phyloP scores from a whole-genome alignment of 768 basidiomycete species.

The Boletus eberwhitei region DNA sequence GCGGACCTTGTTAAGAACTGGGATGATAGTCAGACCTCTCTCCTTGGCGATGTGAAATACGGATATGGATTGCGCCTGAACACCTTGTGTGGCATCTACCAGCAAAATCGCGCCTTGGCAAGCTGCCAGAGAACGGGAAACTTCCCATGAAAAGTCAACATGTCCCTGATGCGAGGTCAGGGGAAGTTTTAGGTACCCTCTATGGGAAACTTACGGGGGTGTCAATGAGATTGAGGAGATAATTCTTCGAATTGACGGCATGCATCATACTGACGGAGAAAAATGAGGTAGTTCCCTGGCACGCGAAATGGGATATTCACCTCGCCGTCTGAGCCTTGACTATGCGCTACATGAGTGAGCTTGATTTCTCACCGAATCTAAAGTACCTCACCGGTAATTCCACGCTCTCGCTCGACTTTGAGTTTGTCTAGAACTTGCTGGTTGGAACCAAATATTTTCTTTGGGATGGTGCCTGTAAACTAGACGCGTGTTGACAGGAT shows the following conservation, averaged over 20 bases:
- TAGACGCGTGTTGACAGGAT: constrained; percentile 34
- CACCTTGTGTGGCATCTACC: constrained; percentile 96
- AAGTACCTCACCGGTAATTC: constrained; percentile 72
- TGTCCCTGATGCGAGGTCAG: constrained; percentile 61
- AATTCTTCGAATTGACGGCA: constrained; percentile 46
- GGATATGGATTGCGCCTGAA: constrained; percentile 96
- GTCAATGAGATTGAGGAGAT: constrained; percentile 92
- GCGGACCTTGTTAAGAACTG: constrained; percentile 86
- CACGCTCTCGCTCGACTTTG: constrained; percentile 95
- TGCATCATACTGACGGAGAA: constrained; percentile 69
- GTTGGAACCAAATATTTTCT: constrained; percentile 61
- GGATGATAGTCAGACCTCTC: constrained; percentile 76
- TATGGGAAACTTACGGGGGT: constrained; percentile 63
- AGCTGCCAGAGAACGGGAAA: constrained; percentile 86
- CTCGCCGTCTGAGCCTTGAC: constrained; percentile 97
- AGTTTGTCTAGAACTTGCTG: constrained; percentile 89
- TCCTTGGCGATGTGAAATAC: constrained; percentile 89
- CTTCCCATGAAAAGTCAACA: constrained; percentile 98
- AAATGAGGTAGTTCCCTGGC: constrained; percentile 1
- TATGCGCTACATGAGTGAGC: constrained; percentile 25
- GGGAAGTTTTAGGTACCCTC: not conserved
- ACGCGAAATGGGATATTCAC: constrained; percentile 33
- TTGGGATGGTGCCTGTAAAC: constrained; percentile 85
- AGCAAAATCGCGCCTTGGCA: constrained; percentile 86
- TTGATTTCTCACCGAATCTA: not conserved